Evolutionary conservation across 495 filamentous ascomycete genomes (phyloP).

Genomic region (Lichina pygmaea): DNA sequence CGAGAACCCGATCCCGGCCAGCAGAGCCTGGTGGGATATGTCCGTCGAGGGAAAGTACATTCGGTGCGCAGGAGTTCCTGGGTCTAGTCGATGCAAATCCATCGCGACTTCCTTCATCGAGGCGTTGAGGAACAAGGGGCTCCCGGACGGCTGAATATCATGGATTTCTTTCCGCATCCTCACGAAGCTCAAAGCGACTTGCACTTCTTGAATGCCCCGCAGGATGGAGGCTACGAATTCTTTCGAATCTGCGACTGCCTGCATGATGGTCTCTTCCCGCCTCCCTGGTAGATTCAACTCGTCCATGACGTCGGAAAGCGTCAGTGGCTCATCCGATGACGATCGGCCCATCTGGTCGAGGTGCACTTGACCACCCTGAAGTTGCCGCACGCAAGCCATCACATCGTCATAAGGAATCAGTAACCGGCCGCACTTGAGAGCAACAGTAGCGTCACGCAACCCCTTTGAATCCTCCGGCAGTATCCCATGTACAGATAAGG

Average conservation of each 20-base stretch:
- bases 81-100: slow-evolving; percentile 79
- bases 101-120: slow-evolving; percentile 91
- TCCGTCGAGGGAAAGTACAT: slow-evolving; percentile 96
- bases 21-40: slow-evolving; percentile 80
- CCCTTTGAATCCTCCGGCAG: slow-evolving; percentile 74
- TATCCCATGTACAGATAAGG: slow-evolving; percentile 72
- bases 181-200: slow-evolving; percentile 84
- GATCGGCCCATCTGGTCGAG: slow-evolving; percentile 3
- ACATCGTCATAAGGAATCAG: slow-evolving; percentile 82
- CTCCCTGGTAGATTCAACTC: slow-evolving; percentile 52
- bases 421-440: slow-evolving; percentile 68
- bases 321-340: slow-evolving; percentile 2
- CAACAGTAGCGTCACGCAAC: slow-evolving; percentile 68
- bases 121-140: slow-evolving; percentile 51
- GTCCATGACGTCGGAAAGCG: slow-evolving; percentile 36
- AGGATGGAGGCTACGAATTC: slow-evolving; percentile 78
- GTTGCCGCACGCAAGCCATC: slow-evolving; percentile 25
- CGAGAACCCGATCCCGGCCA: slow-evolving; percentile 77
- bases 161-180: slow-evolving; percentile 56
- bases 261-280: slow-evolving; percentile 45
- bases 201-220: slow-evolving; percentile 81
- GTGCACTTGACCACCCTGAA: slow-evolving; percentile 14
- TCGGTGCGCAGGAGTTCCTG: slow-evolving; percentile 78
- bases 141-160: slow-evolving; percentile 31
- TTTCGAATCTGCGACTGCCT: slow-evolving; percentile 75